Base-by-base conservation (phyloP, 2,329 filamentous ascomycete species). In the Zasmidium cellare region DNA sequence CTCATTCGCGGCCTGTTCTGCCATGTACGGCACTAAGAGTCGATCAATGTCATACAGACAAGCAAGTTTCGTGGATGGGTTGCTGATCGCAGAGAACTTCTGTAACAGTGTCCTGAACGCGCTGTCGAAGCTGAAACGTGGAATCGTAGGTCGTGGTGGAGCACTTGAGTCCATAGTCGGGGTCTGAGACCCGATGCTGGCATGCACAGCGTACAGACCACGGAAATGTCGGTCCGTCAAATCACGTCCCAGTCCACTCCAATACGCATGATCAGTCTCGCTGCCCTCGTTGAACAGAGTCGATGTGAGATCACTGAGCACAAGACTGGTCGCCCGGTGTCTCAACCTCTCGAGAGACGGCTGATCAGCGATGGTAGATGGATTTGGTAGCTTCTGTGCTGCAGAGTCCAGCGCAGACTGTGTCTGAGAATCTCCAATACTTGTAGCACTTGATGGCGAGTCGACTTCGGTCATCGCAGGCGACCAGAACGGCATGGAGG, bases 231-330 rank as follows among this genome's bases (percentile, higher is more conserved):
- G 58, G n/a, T 65, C 60, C 9, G 58, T 61, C 1, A 72, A 54
- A 53, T 78, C 76, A 49, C 77, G 74, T 2, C 77, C 75, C 12
- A 92, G 73, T 14, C 84, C 84, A 53, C 84, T 81, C 49, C 77
- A 76, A 65, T 97, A 94, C 89, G 93, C 97, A 2, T 81, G 81
- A 72, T 97, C 94, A 0, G 93, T 97, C 76, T 99, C 94, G 45
- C 92, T 96, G 2, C 94, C 94, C 51, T 84, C 85, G n/a, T 87
- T 86, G 73, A 96, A 94, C 1, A 97, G 88, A 25, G 91, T 84
- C 44, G 88, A 92, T 5, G 92, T 92, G 3, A 97, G 80, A 71
- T 99, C 94, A 51, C 93, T 97, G 23, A 97, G 77, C 1, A 97
- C 77, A 18, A 99, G 80, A 63, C 91, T 92, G 1, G 88, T 93